A percentile compares a stretch with the other conserved stretches of the same genome.
These are phyloP conservation scores for Schizosaccharomyces cryophilus DNA, from an alignment of 805 yeast species.

Conservation along the genomic window DNA sequence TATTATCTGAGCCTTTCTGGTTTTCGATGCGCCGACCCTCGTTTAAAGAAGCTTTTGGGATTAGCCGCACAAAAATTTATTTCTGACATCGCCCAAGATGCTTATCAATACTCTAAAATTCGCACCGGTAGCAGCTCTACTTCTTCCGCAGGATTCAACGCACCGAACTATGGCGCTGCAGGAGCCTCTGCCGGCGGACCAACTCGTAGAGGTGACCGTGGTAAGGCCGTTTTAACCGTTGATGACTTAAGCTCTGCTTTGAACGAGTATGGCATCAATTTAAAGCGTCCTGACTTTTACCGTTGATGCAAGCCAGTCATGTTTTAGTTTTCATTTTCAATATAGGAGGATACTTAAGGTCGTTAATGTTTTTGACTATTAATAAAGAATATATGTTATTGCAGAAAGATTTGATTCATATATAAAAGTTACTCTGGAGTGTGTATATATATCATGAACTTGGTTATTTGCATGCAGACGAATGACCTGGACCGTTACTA, in stretches of 20 bases:
- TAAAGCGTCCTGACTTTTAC: constrained; percentile 81
- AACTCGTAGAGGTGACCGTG: constrained; percentile 35
- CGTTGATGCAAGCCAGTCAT: constrained; percentile 20
- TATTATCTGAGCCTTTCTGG: constrained; percentile 73
- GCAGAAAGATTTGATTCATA: too few species aligned
- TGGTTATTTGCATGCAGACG: too few species aligned
- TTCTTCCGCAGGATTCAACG: constrained; percentile 35
- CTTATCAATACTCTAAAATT: constrained; percentile 83
- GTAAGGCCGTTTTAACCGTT: constrained; percentile 71
- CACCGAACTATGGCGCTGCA: constrained; percentile 37
- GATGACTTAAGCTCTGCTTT: constrained; percentile 83
- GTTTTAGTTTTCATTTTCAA: background rate
- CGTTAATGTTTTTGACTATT: background rate
- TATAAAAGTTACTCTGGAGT: too few species aligned
- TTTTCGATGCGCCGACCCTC: constrained; percentile 49
- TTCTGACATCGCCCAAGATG: constrained; percentile 84
- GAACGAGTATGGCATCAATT: constrained; percentile 75
- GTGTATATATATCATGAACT: too few species aligned
- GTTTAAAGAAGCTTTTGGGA: constrained; percentile 65
- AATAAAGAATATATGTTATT: background rate
- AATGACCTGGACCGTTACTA: too few species aligned
- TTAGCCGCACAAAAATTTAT: constrained; percentile 90
- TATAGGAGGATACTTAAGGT: background rate
- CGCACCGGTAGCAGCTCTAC: constrained; percentile 63
- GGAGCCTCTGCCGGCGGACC: constrained; percentile 4